Percentiles rank a stretch among this genome's conserved stretches.
Evolutionary conservation across 2,329 filamentous ascomycete genomes (phyloP).

Genomic region (Cordyceps cicadae): DNA sequence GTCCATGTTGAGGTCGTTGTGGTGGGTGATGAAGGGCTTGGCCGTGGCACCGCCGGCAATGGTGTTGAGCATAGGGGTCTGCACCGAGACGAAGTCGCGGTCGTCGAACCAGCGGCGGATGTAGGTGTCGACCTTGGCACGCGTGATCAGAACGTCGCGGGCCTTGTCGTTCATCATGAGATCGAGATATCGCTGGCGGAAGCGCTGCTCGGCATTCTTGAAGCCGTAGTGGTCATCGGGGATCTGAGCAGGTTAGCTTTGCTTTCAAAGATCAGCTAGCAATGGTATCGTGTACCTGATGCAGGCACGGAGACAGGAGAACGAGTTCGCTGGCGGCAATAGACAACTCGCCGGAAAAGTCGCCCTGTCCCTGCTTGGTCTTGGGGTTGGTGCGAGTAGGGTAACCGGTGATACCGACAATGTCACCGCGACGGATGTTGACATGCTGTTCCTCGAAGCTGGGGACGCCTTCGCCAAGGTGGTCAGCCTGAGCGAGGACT

Average conservation of each 20-base stretch:
- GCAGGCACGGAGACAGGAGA: constrained; percentile 83
- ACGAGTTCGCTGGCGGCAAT: constrained; percentile 84
- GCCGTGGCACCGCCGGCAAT: constrained; percentile 94
- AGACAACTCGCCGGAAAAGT: constrained; percentile 67
- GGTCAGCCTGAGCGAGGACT: constrained; percentile 83
- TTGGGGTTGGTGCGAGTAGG: constrained; percentile 68
- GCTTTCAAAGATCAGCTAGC: neutral
- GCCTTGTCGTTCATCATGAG: constrained; percentile 92
- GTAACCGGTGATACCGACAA: constrained; percentile 55
- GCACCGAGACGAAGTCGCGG: constrained; percentile 83
- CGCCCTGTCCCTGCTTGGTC: constrained; percentile 72
- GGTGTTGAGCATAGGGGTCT: constrained; percentile 95
- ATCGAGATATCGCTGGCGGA: constrained; percentile 89
- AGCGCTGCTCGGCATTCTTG: constrained; percentile 89
- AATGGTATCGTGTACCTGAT: constrained; percentile 39
- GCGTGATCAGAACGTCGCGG: constrained; percentile 73
- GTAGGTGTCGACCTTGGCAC: constrained; percentile 81
- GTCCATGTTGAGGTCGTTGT: constrained; percentile 92
- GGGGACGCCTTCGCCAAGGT: constrained; percentile 55
- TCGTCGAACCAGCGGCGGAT: constrained; percentile 84
- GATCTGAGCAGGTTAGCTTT: constrained; percentile 19
- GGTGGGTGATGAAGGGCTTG: constrained; percentile 85
- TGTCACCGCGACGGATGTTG: constrained; percentile 80
- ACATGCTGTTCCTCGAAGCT: constrained; percentile 85
- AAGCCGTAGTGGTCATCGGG: constrained; percentile 89